Evolutionary conservation across 805 yeast genomes (phyloP).

Genomic region (Hanseniaspora clermontiae): DNA sequence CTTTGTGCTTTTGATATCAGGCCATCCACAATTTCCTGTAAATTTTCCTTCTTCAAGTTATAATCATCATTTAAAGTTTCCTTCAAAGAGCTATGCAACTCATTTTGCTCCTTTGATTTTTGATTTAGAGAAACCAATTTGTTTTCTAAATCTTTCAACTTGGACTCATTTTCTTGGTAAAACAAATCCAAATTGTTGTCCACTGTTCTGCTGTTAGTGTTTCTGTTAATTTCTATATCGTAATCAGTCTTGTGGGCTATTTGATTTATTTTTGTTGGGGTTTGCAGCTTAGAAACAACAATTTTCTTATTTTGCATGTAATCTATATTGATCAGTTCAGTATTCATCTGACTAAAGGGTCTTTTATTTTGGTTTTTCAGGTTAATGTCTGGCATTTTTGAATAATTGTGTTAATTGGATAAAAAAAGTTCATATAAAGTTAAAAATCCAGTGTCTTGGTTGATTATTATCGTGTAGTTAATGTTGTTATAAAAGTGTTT

Average conservation of each 20-base stretch:
- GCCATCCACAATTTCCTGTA: not conserved
- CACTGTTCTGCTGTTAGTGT: not conserved
- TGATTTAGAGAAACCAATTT: slow-evolving; percentile 21
- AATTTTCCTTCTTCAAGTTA: not conserved
- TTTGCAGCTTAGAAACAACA: slow-evolving; percentile 6
- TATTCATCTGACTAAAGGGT: not conserved
- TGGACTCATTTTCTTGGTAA: slow-evolving; percentile 25
- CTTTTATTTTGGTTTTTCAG: not conserved
- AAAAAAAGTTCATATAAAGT: not conserved
- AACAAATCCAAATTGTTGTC: slow-evolving; percentile 19
- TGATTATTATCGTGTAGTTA: too few species aligned
- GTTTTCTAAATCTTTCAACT: slow-evolving; percentile 24
- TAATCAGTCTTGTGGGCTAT: not conserved
- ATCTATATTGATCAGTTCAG: not conserved
- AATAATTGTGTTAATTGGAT: too few species aligned
- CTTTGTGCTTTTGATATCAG: not conserved
- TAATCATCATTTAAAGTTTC: slow-evolving; percentile 17
- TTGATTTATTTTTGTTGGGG: slow-evolving; percentile 3
- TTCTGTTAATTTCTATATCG: not conserved
- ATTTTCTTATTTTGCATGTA: not conserved
- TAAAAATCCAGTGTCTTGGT: too few species aligned
- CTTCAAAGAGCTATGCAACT: slow-evolving; percentile 17
- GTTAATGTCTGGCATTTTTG: not conserved
- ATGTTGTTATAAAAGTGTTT: too few species aligned
- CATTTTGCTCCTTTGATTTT: slow-evolving; percentile 19